Evolutionary conservation across 495 filamentous ascomycete genomes (phyloP), one percentile per base, ranked within the genome.

Genomic region (Penicillium salamii): DNA sequence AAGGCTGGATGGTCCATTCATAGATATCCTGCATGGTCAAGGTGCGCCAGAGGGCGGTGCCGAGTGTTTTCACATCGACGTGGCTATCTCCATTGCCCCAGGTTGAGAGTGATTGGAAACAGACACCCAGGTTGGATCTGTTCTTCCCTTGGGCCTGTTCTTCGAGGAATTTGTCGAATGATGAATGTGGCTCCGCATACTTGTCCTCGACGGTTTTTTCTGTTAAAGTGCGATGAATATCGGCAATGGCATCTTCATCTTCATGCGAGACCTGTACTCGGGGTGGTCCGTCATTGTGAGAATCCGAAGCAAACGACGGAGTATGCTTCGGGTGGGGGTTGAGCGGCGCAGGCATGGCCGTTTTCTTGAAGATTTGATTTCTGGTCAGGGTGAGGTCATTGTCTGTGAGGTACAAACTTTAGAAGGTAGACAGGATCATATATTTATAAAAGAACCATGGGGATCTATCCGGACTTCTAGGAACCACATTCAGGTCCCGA

Each of bases 1-100:
- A 67, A 8, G 68, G 68, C 51, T 69, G 59, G 23, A 71, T 50
- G 1, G 68, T 71, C 68, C 68, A 69, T 42, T 71, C 65, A 20
- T 69, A 71, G 26, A 71, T 57, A 53, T 71, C 68, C 20, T 59
- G 65, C 9, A 67, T 50, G 1, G 63, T 71, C 13, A 71, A 28
- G 1, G 68, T 69, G 2, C 68, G 65, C 68, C 68, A 71, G 15
- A 71, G 55, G 0, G 68, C 59, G 1, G 60, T 66, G 6, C 61
- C 65, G 18, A 71, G 32, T 0, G 65, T 71, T 46, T 71, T 71
- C 24, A 71, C 49, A 36, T 55, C 51, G 11, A 48, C 55, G 48
- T 71, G 68, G 23, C 55, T 59, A 26, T 54, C 55, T 3, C 63
- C 63, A 14, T 63, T 60, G 12, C 65, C 68, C 68, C 68, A 71